These are phyloP conservation scores for Hyaloscypha variabilis DNA, from an alignment of 495 filamentous ascomycete species.

Conservation along the genomic window DNA sequence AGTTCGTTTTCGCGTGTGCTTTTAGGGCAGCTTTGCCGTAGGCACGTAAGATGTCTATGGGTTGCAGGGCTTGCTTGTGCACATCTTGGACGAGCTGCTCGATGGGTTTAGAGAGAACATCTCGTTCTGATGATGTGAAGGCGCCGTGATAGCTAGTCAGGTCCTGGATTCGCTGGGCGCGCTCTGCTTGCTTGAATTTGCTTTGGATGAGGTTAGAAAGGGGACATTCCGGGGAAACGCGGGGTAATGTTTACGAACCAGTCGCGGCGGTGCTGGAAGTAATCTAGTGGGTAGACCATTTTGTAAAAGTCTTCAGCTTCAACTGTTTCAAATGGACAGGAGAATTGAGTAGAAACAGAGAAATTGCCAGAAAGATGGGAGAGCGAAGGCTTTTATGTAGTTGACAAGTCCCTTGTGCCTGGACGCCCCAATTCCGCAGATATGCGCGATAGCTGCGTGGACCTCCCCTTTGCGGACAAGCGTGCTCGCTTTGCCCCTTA, in stretches of 20 bases:
- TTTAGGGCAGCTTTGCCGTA: conserved; percentile 88
- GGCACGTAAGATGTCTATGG: conserved; percentile 77
- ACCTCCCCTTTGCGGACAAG: conserved; percentile 20
- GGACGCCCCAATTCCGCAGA: conserved; percentile 5
- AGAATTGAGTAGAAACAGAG: background rate
- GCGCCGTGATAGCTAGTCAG: conserved; percentile 67
- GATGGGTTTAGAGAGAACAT: conserved; percentile 74
- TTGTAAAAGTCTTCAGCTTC: conserved; percentile 15
- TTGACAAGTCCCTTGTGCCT: background rate
- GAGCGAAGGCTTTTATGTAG: conserved; percentile 1
- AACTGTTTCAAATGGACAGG: background rate
- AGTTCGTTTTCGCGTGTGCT: conserved; percentile 88
- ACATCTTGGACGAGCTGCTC: conserved; percentile 77
- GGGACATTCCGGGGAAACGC: conserved; percentile 1
- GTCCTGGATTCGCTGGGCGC: conserved; percentile 64
- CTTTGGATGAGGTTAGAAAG: conserved; percentile 47
- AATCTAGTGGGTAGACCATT: conserved; percentile 59
- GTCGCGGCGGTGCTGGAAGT: conserved; percentile 60
- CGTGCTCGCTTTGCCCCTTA: background rate
- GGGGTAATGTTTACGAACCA: conserved; percentile 45
- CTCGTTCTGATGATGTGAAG: conserved; percentile 61
- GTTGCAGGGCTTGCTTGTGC: conserved; percentile 63
- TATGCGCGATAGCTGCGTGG: conserved; percentile 15
- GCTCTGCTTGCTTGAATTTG: conserved; percentile 77
- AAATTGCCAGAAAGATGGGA: background rate